These are phyloP conservation scores for Phaeophleospora eucalypticola DNA, from an alignment of 2,329 filamentous ascomycete genomes.

Conservation along the genomic window DNA sequence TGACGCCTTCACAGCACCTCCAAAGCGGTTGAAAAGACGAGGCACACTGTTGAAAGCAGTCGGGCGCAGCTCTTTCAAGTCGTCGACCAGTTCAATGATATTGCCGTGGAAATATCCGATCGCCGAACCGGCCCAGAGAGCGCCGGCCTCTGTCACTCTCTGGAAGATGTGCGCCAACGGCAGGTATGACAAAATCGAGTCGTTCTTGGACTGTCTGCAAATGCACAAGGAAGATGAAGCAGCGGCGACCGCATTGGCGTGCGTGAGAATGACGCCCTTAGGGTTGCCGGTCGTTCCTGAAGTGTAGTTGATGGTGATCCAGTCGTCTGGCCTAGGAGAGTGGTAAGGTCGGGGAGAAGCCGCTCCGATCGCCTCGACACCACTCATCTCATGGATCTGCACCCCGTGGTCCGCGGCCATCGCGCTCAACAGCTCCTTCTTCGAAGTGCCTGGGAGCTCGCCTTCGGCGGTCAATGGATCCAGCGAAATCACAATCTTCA, in stretches of 20 bases:
- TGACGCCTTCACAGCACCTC: constrained; percentile 71
- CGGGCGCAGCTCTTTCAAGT: constrained; percentile 81
- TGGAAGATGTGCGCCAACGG: constrained; percentile 93
- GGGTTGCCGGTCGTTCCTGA: constrained; percentile 79
- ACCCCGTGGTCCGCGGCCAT: constrained; percentile 72
- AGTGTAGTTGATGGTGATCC: constrained; percentile 87
- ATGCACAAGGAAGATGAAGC: constrained; percentile 59
- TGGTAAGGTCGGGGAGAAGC: constrained; percentile 66
- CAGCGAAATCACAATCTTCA: constrained; percentile 85
- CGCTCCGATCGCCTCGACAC: constrained; percentile 78
- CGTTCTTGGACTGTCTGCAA: constrained; percentile 50
- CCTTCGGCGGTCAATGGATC: constrained; percentile 72
- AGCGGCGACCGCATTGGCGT: constrained; percentile 73
- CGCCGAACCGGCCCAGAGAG: constrained; percentile 65
- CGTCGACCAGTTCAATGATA: constrained; percentile 78
- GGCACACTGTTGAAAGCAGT: constrained; percentile 85
- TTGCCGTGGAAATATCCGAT: constrained; percentile 96
- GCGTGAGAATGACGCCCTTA: constrained; percentile 80
- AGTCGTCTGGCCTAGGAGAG: constrained; percentile 68
- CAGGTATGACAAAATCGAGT: constrained; percentile 78
- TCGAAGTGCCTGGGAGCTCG: constrained; percentile 72
- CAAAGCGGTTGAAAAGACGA: constrained; percentile 86
- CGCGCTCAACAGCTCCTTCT: constrained; percentile 70
- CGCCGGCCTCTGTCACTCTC: constrained; percentile 73
- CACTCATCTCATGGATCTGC: constrained; percentile 69